Evolutionary conservation across 768 basidiomycete species (phyloP), one percentile per base, ranked within the genome.

Genomic region (Postia placenta): DNA sequence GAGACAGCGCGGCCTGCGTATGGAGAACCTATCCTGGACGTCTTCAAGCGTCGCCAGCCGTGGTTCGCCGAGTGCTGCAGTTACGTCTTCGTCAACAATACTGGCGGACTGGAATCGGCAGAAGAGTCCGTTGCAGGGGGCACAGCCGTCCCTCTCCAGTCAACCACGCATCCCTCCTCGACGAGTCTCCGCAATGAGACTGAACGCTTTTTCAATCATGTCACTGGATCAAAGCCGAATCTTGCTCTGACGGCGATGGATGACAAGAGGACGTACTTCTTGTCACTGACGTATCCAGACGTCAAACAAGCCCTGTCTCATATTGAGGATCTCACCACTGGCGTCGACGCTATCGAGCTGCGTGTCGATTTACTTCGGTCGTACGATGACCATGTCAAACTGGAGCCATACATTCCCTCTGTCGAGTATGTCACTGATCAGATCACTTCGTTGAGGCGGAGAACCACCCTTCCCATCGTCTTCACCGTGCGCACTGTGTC

Each of bases 321-420:
- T 44, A 76, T 98, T 36, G 80, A 88, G 19, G 79, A 85, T 38
- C 66, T 99, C 51, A 80, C 80, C 0, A 74, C 79, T 15, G 96
- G 96, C 3, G 88, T 84, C 5, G 94, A 98, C 60, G 95, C 93
- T 0, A 68, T 98, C 51, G 96, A 99, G 65, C 63, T 98, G n/a
- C 83, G 95, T 9, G 93, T 92, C 11, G 96, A 99, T 64, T 76
- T 98, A 6, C 74, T 99, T 17, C 81, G 79, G 14, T 59, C 79
- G 60, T 58, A 68, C 0, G 70, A 72, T 46, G 72, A 78, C 49
- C 61, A 67, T 19, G 76, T 75, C 42, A 62, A 68, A n/a, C 62
- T 74, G 20, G 72, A 70, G 1, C 73, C 76, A 1, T 73, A 73
- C 49, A 79, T 90, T 20, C 86, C 93, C 1, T 70, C 88, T 1